Evolutionary conservation across 192 early-diverging fungal species (phyloP), one percentile per base, ranked within the genome.

Genomic region (Coemansia reversa): DNA sequence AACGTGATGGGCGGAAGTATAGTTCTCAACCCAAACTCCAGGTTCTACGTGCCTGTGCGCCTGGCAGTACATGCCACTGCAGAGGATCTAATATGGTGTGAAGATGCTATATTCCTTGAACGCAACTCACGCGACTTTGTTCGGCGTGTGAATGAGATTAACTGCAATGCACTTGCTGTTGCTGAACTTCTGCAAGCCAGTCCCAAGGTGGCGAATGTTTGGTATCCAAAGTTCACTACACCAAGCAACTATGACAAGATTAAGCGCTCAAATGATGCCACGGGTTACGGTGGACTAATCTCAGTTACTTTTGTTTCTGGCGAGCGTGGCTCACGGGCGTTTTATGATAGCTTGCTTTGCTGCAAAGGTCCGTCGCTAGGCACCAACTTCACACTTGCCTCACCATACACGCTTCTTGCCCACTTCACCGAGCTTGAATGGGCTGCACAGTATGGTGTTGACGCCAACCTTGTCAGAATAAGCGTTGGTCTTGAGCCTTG

Each of bases 1-100:
- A 96, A 98, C 75, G 95, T 96, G 18, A 98, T 97, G 95, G 96
- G 91, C 58, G 96, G 96, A 55, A 93, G 94, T 90, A 90, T 84
- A 39, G 75, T 83, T 3, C 75, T 96, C 48, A 96, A 96, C 62
- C 93, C 94, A 19, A 75, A 82, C 22, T 59, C 83, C 22, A 54
- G 68, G 32, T 77, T 69, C 54, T 90, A 90, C 72, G 57, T 58
- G n/a, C 60, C 61, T 27, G 73, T 96, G 45, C 83, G 84, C 58
- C 55, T 75, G 5, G 76, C 77, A 18, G 66, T 95, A 54, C 51
- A 71, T 8, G 57, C 67, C 18, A 76, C 88, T 20, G 94, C 90
- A 58, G 92, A 94, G 65, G 94, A 98, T 70, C 68, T 84, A 30
- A 54, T 96, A 62, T 97, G 94, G 93, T 81, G 84, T 56, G 93